These are phyloP conservation scores for Dianthus caryophyllus DNA, from an alignment of 148 eudicot genomes.

Conservation along the genomic window DNA sequence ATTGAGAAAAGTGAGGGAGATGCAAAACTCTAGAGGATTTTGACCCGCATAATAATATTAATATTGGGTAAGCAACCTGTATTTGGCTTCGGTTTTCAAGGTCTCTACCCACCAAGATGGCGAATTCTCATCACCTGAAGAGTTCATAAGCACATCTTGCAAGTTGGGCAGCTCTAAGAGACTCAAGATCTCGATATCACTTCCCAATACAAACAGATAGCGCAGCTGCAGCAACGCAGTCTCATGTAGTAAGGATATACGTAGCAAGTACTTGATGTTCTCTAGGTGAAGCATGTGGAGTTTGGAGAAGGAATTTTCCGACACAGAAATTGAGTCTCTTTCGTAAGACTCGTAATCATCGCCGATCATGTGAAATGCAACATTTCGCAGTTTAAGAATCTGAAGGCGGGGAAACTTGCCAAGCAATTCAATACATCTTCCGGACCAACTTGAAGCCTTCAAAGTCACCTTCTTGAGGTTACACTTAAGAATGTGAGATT, in stretches of 20 bases:
- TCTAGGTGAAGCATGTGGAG: conserved; percentile 15
- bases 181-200: background rate
- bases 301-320: conserved; percentile 1
- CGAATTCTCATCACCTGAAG: background rate
- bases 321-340: background rate
- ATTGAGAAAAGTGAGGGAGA: too few relatives aligned
- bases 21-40: too few relatives aligned
- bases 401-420: conserved; percentile 17
- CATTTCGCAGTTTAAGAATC: conserved; percentile 17
- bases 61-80: background rate
- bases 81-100: background rate
- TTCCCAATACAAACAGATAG: background rate
- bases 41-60: too few relatives aligned
- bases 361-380: background rate
- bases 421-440: background rate
- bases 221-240: background rate
- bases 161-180: conserved; percentile 6
- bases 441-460: background rate
- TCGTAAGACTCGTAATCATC: too few relatives aligned
- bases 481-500: background rate
- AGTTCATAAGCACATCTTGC: background rate
- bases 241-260: background rate
- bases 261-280: background rate
- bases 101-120: too few relatives aligned
- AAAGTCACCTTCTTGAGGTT: conserved; percentile 17